Conservation (phyloP, 176 grass and related monocot species). For the Bothriochloa decipiens region DNA sequence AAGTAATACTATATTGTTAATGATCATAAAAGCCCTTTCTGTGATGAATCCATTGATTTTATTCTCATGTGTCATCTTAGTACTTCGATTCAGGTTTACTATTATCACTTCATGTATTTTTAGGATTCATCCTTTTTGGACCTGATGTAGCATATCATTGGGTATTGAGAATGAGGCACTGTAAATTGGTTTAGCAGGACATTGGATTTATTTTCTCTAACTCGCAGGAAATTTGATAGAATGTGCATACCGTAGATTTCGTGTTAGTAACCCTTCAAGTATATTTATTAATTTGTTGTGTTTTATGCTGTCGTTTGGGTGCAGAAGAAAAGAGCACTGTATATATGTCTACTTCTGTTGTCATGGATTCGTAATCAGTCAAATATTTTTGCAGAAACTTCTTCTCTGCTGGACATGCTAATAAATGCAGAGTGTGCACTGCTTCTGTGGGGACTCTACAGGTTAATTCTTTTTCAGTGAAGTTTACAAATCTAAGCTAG, state of each 20-base stretch:
- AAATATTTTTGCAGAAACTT: slow-evolving; percentile 66
- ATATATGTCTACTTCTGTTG: slow-evolving; percentile 14
- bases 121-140: neutral
- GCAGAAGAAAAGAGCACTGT: slow-evolving; percentile 9
- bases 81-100: neutral
- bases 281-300: neutral
- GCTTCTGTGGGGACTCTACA: slow-evolving; percentile 92
- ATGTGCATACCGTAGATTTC: neutral
- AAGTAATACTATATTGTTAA: neutral
- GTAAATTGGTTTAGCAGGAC: slow-evolving; percentile 18
- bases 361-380: slow-evolving; percentile 29
- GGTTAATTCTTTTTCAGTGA: slow-evolving; percentile 52
- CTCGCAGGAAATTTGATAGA: neutral
- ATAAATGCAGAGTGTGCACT: slow-evolving; percentile 88
- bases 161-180: neutral
- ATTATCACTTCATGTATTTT: neutral
- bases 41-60: neutral
- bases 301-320: slow-evolving; percentile 15
- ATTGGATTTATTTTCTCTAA: neutral
- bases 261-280: neutral
- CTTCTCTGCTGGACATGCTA: slow-evolving; percentile 84
- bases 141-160: neutral
- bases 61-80: neutral
- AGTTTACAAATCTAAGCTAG: slow-evolving; percentile 29
- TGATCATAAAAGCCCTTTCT: neutral